phyloP scores from a whole-genome alignment of 2,329 filamentous ascomycete genomes.

The Penicillium verrucosum region DNA sequence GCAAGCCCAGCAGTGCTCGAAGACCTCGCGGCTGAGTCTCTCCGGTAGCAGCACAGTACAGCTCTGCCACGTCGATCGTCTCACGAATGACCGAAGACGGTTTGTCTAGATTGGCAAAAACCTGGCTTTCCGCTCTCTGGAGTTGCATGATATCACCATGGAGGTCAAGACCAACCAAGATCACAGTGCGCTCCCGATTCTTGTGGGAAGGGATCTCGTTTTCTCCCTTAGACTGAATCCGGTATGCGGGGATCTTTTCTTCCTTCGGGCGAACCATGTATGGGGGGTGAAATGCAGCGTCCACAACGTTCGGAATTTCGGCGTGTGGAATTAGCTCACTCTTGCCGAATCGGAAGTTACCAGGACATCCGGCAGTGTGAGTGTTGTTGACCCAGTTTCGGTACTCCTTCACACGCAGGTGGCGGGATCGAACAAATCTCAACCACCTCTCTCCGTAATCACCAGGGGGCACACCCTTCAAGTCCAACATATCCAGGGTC shows the following conservation, averaged over 20 bases:
- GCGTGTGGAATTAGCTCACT: constrained; percentile 54
- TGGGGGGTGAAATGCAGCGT: constrained; percentile 56
- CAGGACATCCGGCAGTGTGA: constrained; percentile 71
- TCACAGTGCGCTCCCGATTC: constrained; percentile 52
- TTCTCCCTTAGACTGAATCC: neutral
- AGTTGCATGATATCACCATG: constrained; percentile 67
- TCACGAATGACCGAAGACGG: constrained; percentile 53
- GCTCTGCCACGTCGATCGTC: constrained; percentile 66
- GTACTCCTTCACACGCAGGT: constrained; percentile 74
- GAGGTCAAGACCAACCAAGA: constrained; percentile 77
- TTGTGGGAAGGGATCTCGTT: constrained; percentile 8
- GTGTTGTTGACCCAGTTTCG: constrained; percentile 61
- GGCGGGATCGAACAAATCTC: constrained; percentile 62
- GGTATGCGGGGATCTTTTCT: neutral
- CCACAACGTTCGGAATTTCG: constrained; percentile 48
- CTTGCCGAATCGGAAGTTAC: constrained; percentile 67
- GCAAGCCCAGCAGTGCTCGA: constrained; percentile 57
- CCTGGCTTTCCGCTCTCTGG: constrained; percentile 60
- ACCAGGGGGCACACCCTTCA: constrained; percentile 59
- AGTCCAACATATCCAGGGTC: constrained; percentile 67
- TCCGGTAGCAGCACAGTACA: constrained; percentile 64
- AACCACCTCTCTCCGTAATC: constrained; percentile 64
- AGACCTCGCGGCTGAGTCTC: constrained; percentile 57
- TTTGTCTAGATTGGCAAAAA: constrained; percentile 18
- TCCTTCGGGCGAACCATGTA: constrained; percentile 27